These are phyloP conservation scores for Acer yangbiense DNA, from an alignment of 345 rosid species.

Conservation along the genomic window DNA sequence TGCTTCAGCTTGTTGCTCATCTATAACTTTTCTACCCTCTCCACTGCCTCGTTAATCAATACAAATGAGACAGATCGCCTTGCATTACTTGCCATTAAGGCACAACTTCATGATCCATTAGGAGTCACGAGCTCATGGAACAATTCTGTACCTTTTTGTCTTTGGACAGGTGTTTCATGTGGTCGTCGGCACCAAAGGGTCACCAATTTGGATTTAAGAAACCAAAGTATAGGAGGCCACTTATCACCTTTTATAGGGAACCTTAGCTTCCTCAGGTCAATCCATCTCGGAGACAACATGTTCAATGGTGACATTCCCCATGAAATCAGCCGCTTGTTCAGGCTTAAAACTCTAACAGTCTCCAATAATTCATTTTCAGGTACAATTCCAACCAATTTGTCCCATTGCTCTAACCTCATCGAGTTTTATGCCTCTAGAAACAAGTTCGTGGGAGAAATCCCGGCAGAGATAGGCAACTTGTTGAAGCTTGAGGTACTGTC, in stretches of 20 bases:
- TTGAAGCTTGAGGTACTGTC: not conserved
- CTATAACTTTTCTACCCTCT: no score
- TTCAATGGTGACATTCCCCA: conserved; percentile 13
- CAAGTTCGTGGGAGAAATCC: conserved; percentile 12
- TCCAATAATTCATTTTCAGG: not conserved
- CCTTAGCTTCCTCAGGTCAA: conserved; percentile 21
- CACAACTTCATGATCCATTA: no score
- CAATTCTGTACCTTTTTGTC: no score
- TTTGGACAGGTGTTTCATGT: no score
- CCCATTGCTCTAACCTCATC: conserved; percentile 16
- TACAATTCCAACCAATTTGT: conserved; percentile 21
- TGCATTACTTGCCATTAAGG: no score
- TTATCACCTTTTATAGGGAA: conserved; percentile 29
- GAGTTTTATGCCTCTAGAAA: rapidly evolving
- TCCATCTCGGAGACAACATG: not conserved
- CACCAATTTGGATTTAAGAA: no score
- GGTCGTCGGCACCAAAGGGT: no score
- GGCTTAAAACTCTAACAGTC: not conserved
- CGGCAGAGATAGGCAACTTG: conserved; percentile 9
- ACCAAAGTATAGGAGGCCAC: not conserved
- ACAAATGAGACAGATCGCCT: no score
- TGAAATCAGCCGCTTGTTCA: conserved; percentile 12
- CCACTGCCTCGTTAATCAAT: no score
- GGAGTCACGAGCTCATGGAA: no score
- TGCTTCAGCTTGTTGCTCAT: no score